Base-by-base conservation (phyloP, 371 early-diverging fungal genomes). In the Syncephalastrum contaminatum region DNA sequence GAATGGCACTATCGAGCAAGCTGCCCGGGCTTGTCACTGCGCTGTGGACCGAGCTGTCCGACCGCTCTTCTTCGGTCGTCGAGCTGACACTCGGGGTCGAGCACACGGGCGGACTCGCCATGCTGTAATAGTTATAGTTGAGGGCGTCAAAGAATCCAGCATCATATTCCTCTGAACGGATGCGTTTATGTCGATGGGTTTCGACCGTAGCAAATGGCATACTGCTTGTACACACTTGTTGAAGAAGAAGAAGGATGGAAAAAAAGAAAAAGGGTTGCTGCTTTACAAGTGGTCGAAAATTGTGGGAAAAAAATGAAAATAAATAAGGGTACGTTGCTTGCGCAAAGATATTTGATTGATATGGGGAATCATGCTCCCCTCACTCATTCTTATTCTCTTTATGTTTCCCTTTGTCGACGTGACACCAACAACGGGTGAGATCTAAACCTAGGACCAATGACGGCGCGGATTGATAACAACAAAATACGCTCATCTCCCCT, bases 111-210 rank as follows among this genome's bases (percentile, higher is more conserved):
- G 19, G 24, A 20, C 56, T n/a, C 8, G 18, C 27, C 18, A 18
- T 50, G 30, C 15, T 30, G 51, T 30, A 6, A n/a, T 30, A 45
- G 54, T 30, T 24, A n/a, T 30, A 45, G 54, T 30, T 20, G 44
- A 25, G 25, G 47, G 25, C 14, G 46, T 39, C 36, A 30, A 30
- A 30, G 36, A 30, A 30, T 30, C 36, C 36, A 8, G 36, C 36
- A 30, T 30, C 45, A 25, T 44, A 44, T 54, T 19, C 14, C 19
- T 22, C 10, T 22, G 21, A 30, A 7, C 43, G n/a, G 54, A 24
- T n/a, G 54, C 43, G 24, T 27, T 43, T 25, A 54, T 54, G 43
- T 54, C 54, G 42, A 54, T 54, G 20, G 24, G 54, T 54, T n/a
- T 43, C 15, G 54, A 30, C 36, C 36, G 36, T 30, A 2, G 36